A percentile compares a stretch with the other conserved stretches of the same genome.
Evolutionary conservation across 2,329 filamentous ascomycete genomes (phyloP).

Genomic region (Colletotrichum spaethianum): DNA sequence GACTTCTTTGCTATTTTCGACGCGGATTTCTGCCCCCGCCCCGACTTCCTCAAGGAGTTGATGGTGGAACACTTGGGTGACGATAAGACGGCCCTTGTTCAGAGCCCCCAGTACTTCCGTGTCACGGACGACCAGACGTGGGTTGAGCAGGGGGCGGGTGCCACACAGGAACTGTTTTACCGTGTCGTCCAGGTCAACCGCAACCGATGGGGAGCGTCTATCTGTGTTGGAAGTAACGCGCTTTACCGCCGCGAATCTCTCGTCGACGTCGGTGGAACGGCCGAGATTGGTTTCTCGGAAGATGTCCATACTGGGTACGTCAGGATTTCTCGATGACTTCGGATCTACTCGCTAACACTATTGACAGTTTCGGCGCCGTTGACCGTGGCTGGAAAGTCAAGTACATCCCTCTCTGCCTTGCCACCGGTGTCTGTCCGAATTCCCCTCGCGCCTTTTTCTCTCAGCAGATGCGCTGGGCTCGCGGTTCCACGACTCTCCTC

Average conservation of each 20-base stretch:
- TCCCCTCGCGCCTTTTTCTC: conserved; percentile 58
- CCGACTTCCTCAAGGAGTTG: conserved; percentile 56
- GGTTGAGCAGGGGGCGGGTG: conserved; percentile 60
- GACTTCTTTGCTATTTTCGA: conserved; percentile 60
- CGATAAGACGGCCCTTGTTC: conserved; percentile 55
- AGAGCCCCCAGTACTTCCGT: conserved; percentile 59
- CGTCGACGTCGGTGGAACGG: conserved; percentile 57
- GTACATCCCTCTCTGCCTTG: conserved; percentile 57
- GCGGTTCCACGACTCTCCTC: conserved; percentile 56
- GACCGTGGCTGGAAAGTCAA: conserved; percentile 59
- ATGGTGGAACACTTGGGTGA: conserved; percentile 57
- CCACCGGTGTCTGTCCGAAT: conserved; percentile 59
- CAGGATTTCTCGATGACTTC: not conserved
- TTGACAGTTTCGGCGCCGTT: conserved; percentile 54
- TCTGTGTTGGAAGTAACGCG: conserved; percentile 59
- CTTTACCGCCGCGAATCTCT: conserved; percentile 56
- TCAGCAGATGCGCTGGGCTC: conserved; percentile 61
- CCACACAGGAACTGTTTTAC: conserved; percentile 59
- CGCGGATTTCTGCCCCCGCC: conserved; percentile 59
- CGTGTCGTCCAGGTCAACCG: conserved; percentile 59
- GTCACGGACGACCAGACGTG: conserved; percentile 56
- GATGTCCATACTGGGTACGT: conserved; percentile 59
- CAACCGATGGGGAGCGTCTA: conserved; percentile 57
- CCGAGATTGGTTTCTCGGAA: conserved; percentile 59
- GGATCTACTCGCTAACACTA: not conserved